These are phyloP conservation scores for Garcia nutans DNA, from an alignment of 345 rosid genomes.

Conservation along the genomic window DNA sequence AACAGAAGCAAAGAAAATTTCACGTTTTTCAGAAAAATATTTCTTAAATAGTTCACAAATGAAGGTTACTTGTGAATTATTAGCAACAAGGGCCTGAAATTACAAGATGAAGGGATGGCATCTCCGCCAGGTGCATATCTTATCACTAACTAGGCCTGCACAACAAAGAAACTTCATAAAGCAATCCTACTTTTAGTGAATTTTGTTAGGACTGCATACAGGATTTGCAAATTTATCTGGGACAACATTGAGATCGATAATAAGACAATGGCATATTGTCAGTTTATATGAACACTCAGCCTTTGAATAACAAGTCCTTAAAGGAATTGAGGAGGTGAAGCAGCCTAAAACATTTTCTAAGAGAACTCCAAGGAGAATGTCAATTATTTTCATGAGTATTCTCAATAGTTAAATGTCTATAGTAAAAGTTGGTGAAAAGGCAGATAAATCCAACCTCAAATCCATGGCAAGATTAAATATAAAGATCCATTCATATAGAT, in stretches of 20 bases:
- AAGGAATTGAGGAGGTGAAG: not conserved
- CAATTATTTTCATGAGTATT: no score
- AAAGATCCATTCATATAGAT: not conserved
- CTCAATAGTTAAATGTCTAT: not conserved
- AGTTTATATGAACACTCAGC: not conserved
- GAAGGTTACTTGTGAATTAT: not conserved
- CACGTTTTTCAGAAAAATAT: no score
- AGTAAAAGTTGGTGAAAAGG: not conserved
- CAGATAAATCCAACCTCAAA: not conserved
- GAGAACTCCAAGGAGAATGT: not conserved
- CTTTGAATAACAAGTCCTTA: not conserved
- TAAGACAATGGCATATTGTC: not conserved
- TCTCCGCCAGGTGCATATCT: no score
- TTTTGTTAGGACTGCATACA: no score
- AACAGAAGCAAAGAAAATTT: not conserved
- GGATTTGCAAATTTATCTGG: constrained; percentile 7
- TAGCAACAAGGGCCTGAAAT: not conserved
- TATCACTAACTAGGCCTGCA: no score
- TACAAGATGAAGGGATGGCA: not conserved
- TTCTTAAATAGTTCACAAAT: not conserved
- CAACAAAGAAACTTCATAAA: no score
- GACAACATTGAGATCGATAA: not conserved
- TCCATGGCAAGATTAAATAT: not conserved
- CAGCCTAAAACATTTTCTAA: no score
- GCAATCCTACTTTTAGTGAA: no score